A percentile compares a stretch with the other conserved stretches of the same genome.
Conservation (phyloP, 441 rosid genomes). For the Populus hybrid region DNA sequence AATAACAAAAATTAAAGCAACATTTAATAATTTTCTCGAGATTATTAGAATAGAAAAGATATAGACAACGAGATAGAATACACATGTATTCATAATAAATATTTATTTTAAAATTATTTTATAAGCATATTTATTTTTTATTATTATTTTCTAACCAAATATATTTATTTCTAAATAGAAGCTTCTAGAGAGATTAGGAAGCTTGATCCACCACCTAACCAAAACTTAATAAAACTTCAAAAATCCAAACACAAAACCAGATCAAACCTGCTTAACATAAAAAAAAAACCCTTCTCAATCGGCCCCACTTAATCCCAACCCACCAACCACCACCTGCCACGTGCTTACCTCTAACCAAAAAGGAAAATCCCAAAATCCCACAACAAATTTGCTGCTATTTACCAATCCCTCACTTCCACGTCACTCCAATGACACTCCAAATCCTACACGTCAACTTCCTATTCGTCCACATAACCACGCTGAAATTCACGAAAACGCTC, state of each 20-base stretch:
- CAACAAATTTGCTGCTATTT: slow-evolving; percentile 8
- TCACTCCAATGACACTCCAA: slow-evolving; percentile 38
- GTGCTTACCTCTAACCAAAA: background rate
- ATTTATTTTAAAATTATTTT: no score
- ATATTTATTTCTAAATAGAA: background rate
- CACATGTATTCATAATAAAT: no score
- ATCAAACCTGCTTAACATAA: background rate
- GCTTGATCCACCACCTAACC: background rate
- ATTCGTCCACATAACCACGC: slow-evolving; percentile 29
- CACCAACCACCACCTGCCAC: slow-evolving; percentile 11
- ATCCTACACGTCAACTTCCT: background rate
- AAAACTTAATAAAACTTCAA: background rate
- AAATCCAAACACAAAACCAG: background rate
- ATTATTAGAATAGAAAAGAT: no score
- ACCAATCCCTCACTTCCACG: slow-evolving; percentile 48
- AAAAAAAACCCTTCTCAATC: background rate
- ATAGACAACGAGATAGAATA: no score
- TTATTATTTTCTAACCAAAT: no score
- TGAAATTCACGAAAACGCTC: background rate
- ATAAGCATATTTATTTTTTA: no score
- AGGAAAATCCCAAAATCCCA: background rate
- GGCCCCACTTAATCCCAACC: background rate
- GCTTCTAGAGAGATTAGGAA: background rate
- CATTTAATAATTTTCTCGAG: no score
- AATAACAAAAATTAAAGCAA: no score